Conservation (phyloP, 208 protist genomes). For the Trypanosoma cruzi region DNA sequence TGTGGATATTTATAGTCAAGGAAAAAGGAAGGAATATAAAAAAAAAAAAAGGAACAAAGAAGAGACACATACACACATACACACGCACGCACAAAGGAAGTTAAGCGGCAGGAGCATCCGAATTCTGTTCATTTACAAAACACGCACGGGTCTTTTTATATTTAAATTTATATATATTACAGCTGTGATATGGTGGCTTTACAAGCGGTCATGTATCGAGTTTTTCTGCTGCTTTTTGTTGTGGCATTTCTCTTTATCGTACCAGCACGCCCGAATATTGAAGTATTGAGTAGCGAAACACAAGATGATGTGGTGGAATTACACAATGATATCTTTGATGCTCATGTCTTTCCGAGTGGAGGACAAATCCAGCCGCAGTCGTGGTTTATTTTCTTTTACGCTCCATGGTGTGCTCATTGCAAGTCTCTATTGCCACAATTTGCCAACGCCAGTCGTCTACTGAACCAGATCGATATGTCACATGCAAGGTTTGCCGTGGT, state of each 20-base stretch:
- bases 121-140: neutral
- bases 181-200: neutral
- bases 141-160: neutral
- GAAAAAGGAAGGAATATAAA: neutral
- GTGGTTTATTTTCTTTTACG: slow-evolving; percentile 84
- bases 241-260: neutral
- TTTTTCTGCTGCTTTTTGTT: slow-evolving; percentile 6
- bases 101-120: neutral
- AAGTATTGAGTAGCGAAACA: neutral
- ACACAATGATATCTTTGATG: slow-evolving; percentile 61
- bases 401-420: slow-evolving; percentile 87
- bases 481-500: slow-evolving; percentile 64
- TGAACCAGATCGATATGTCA: slow-evolving; percentile 31
- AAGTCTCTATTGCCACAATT: slow-evolving; percentile 70
- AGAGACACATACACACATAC: no score
- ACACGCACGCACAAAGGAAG: no score
- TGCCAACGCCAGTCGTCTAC: slow-evolving; percentile 56
- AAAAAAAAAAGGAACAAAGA: neutral
- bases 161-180: no score
- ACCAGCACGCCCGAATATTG: slow-evolving; percentile 2
- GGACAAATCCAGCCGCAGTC: slow-evolving; percentile 7
- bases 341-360: slow-evolving; percentile 50
- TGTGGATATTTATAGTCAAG: no score
- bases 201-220: neutral
- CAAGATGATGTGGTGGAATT: slow-evolving; percentile 41